Evolutionary conservation across 371 early-diverging fungal species (phyloP).

Genomic region (Rhizopus sp.): DNA sequence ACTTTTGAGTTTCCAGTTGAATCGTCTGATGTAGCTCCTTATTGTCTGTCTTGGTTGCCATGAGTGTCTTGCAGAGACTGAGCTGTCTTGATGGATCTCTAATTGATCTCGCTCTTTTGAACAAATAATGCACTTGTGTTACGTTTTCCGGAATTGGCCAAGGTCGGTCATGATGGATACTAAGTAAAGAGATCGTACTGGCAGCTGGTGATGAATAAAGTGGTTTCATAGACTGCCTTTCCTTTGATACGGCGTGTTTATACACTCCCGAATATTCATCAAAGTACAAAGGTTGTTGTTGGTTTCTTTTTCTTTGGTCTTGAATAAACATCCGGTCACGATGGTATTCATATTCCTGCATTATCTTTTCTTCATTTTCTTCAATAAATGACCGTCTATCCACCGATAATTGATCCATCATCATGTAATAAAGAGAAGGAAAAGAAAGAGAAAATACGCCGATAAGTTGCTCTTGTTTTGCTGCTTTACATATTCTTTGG

Average conservation of each 20-base stretch:
- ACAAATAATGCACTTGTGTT: conserved; percentile 16
- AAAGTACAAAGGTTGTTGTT: conserved; percentile 35
- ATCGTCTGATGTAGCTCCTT: conserved; percentile 55
- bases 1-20: conserved; percentile 69
- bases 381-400: conserved; percentile 2
- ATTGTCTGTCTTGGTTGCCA: conserved; percentile 19
- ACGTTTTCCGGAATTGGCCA: conserved; percentile 14
- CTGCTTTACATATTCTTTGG: neutral
- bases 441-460: neutral
- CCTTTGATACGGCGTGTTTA: conserved; percentile 22
- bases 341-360: neutral
- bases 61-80: conserved; percentile 21
- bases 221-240: neutral
- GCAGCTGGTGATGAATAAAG: conserved; percentile 1
- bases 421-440: neutral
- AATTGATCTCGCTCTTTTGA: conserved; percentile 15
- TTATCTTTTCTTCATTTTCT: neutral
- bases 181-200: neutral
- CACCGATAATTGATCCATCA: neutral
- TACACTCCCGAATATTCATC: conserved; percentile 42
- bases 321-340: conserved; percentile 9
- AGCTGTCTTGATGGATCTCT: conserved; percentile 16
- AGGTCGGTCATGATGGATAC: neutral
- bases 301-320: conserved; percentile 9
- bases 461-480: neutral